phyloP scores from a whole-genome alignment of 2,329 filamentous ascomycete genomes.

The Botrytis byssoidea region DNA sequence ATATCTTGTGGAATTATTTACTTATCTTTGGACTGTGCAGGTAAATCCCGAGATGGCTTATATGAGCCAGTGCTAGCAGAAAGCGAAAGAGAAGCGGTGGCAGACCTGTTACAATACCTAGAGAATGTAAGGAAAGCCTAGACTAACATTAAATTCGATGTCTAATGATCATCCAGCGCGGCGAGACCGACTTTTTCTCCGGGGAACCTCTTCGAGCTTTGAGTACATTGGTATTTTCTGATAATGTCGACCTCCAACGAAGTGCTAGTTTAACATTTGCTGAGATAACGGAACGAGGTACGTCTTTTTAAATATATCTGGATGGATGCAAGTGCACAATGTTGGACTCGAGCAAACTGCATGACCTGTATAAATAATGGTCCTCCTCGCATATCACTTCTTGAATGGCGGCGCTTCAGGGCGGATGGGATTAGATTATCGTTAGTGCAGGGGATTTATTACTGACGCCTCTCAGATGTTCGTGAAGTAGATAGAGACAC shows the following conservation, averaged over 20 bases:
- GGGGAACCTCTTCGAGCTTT: constrained; percentile 91
- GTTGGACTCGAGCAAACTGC: not conserved
- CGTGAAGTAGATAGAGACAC: constrained; percentile 93
- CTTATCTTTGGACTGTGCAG: constrained; percentile 45
- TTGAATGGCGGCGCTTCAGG: not conserved
- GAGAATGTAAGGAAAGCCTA: constrained; percentile 69
- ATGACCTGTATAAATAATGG: not conserved
- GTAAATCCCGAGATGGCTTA: constrained; percentile 74
- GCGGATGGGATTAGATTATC: not conserved
- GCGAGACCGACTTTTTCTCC: constrained; percentile 97
- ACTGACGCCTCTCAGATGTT: constrained; percentile 65
- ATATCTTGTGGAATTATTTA: constrained; percentile 24
- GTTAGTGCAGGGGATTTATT: not conserved
- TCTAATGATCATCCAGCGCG: constrained; percentile 54
- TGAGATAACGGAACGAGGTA: constrained; percentile 97
- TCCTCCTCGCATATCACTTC: not conserved
- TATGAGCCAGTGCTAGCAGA: constrained; percentile 90
- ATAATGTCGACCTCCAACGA: constrained; percentile 96
- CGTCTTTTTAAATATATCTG: constrained; percentile 33
- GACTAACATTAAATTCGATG: not conserved
- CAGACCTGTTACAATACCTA: constrained; percentile 90
- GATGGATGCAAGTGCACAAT: not conserved
- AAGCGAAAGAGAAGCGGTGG: constrained; percentile 94
- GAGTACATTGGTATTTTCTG: constrained; percentile 95
- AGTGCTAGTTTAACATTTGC: constrained; percentile 98